phyloP scores from a whole-genome alignment of 805 yeast species.

The Candida wancherniae region DNA sequence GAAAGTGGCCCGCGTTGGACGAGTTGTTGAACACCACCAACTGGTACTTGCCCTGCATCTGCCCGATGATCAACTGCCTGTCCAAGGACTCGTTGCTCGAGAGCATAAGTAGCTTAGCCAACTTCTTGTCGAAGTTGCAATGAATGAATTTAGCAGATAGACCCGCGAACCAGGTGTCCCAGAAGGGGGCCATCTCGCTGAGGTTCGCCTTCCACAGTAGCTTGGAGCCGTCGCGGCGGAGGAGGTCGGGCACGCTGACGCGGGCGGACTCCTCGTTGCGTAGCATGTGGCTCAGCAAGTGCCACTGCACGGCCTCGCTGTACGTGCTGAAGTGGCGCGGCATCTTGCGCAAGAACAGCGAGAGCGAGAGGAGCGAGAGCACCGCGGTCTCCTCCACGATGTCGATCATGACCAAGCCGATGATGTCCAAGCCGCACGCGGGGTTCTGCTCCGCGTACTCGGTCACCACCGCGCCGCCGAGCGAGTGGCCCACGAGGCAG shows the following conservation, averaged over 20 bases:
- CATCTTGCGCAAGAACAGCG: slow-evolving; percentile 55
- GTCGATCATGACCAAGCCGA: slow-evolving; percentile 78
- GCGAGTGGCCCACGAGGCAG: slow-evolving; percentile 79
- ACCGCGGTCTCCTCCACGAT: slow-evolving; percentile 93
- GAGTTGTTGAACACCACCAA: slow-evolving; percentile 66
- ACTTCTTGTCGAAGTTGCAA: slow-evolving; percentile 20
- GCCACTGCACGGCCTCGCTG: slow-evolving; percentile 77
- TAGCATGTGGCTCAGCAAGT: slow-evolving; percentile 51
- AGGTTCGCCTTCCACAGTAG: slow-evolving; percentile 65
- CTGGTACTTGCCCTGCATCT: slow-evolving; percentile 97
- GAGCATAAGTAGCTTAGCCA: slow-evolving; percentile 66
- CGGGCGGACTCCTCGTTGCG: slow-evolving; percentile 58
- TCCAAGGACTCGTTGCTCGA: slow-evolving; percentile 91
- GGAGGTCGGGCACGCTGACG: slow-evolving; percentile 72
- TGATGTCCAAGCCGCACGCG: slow-evolving; percentile 27
- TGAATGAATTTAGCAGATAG: slow-evolving; percentile 50
- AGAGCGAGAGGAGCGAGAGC: slow-evolving; percentile 62
- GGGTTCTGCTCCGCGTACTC: slow-evolving; percentile 33
- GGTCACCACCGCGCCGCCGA: slow-evolving; percentile 85
- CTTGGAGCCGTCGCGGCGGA: slow-evolving; percentile 22
- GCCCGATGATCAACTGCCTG: slow-evolving; percentile 83
- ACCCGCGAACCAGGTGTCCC: slow-evolving; percentile 80
- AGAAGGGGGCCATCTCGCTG: slow-evolving; percentile 53
- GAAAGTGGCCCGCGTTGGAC: slow-evolving; percentile 69
- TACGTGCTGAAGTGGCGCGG: slow-evolving; percentile 55